phyloP scores from a whole-genome alignment of 352 stramenopile genomes.

The Pythium sp. region DNA sequence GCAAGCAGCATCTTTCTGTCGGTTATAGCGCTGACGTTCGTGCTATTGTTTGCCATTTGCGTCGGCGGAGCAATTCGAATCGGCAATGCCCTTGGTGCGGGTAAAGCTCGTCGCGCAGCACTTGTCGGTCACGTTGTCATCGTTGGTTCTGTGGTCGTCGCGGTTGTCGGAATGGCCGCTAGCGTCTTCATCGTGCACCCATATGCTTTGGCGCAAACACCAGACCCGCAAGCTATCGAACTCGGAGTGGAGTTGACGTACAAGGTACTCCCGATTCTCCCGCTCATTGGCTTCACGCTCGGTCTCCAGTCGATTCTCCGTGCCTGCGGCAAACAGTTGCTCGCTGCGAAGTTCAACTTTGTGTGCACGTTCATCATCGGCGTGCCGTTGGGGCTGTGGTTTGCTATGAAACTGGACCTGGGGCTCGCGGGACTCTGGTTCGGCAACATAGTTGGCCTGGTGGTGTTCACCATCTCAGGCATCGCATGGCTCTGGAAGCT shows the following conservation, averaged over 20 bases:
- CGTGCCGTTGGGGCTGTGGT: not conserved
- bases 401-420: not conserved
- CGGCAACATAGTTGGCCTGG: conserved; percentile 46
- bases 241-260: not conserved
- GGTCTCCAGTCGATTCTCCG: not conserved
- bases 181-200: not conserved
- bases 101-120: not conserved
- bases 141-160: not conserved
- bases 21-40: not conserved
- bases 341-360: not conserved
- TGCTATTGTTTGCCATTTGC: not conserved
- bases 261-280: not conserved
- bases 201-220: not conserved
- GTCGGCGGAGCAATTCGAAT: not conserved
- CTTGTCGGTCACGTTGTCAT: not conserved
- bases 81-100: not conserved
- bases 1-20: not conserved
- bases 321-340: not conserved
- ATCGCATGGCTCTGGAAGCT: conserved; percentile 19
- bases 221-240: not conserved
- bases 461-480: conserved; percentile 34
- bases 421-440: conserved; percentile 38
- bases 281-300: not conserved
- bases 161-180: not conserved
- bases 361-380: not conserved